Percentiles rank a stretch among this genome's conserved stretches.
phyloP scores from a whole-genome alignment of 1,284 basidiomycete genomes.

The Moesziomyces sp. region DNA sequence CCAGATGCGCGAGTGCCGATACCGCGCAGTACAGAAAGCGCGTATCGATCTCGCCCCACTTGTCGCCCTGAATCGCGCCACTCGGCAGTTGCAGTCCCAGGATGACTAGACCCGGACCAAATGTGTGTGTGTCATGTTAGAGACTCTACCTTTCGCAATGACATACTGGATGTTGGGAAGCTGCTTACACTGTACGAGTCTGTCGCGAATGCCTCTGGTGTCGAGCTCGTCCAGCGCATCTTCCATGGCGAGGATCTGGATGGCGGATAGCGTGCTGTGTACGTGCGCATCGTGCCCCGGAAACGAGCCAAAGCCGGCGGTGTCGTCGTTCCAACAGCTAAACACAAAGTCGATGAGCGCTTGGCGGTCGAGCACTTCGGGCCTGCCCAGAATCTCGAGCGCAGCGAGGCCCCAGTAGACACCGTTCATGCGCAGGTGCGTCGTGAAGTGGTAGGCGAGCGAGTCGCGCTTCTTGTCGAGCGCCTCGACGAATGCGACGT shows the following conservation, averaged over 20 bases:
- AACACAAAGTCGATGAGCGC: conserved; percentile 90
- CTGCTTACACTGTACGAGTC: conserved; percentile 79
- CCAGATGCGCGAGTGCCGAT: conserved; percentile 81
- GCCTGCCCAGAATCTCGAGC: conserved; percentile 80
- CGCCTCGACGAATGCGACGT: conserved; percentile 45
- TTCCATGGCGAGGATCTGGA: conserved; percentile 89
- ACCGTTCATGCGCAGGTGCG: conserved; percentile 93
- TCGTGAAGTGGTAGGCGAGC: conserved; percentile 84
- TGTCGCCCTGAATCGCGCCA: conserved; percentile 90
- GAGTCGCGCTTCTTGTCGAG: conserved; percentile 51
- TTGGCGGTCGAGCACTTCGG: conserved; percentile 80
- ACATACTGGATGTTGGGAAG: too few relatives aligned
- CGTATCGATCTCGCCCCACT: conserved; percentile 89
- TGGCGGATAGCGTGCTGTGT: conserved; percentile 84
- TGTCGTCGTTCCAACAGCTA: conserved; percentile 78
- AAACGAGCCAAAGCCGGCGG: conserved; percentile 88
- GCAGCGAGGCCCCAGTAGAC: conserved; percentile 96
- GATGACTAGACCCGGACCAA: too few relatives aligned
- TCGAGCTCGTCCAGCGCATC: conserved; percentile 78
- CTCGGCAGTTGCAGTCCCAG: conserved; percentile 75
- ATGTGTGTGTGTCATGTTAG: too few relatives aligned
- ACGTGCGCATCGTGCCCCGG: conserved; percentile 93
- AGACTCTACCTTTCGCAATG: too few relatives aligned
- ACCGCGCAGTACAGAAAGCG: conserved; percentile 90
- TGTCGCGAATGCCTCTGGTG: conserved; percentile 63